phyloP scores from a whole-genome alignment of 116 monocot species.

The Papilionanthe hybrid region DNA sequence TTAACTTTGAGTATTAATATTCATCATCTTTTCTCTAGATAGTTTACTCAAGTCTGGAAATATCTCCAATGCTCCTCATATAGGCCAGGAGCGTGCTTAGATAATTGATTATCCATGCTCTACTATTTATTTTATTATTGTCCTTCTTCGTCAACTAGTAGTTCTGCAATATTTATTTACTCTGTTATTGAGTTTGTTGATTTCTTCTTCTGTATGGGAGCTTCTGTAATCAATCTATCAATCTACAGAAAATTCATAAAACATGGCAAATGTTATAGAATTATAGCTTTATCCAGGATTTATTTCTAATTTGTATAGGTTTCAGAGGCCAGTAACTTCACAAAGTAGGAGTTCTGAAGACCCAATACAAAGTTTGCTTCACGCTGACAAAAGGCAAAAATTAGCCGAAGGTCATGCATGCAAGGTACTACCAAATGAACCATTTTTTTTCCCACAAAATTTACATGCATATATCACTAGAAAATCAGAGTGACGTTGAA shows the following conservation, averaged over 20 bases:
- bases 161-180: background rate
- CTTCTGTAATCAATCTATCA: background rate
- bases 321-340: conserved; percentile 12
- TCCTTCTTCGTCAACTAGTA: background rate
- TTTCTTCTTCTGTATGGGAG: background rate
- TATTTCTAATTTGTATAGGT: conserved; percentile 22
- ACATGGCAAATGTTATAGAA: background rate
- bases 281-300: background rate
- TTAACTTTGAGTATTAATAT: background rate
- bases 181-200: background rate
- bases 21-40: background rate
- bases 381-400: conserved; percentile 72
- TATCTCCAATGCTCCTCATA: background rate
- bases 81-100: background rate
- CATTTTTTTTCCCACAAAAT: conserved; percentile 1
- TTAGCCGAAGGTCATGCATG: conserved; percentile 49
- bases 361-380: conserved; percentile 25
- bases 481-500: background rate
- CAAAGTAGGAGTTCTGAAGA: conserved; percentile 26
- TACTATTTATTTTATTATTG: background rate
- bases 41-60: background rate
- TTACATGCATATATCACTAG: background rate
- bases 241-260: background rate
- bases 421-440: conserved; percentile 30
- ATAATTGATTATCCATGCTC: conserved; percentile 1